A percentile compares a stretch with the other conserved stretches of the same genome.
phyloP scores from a whole-genome alignment of 2,329 filamentous ascomycete genomes.

The Cladorrhinum sp. region DNA sequence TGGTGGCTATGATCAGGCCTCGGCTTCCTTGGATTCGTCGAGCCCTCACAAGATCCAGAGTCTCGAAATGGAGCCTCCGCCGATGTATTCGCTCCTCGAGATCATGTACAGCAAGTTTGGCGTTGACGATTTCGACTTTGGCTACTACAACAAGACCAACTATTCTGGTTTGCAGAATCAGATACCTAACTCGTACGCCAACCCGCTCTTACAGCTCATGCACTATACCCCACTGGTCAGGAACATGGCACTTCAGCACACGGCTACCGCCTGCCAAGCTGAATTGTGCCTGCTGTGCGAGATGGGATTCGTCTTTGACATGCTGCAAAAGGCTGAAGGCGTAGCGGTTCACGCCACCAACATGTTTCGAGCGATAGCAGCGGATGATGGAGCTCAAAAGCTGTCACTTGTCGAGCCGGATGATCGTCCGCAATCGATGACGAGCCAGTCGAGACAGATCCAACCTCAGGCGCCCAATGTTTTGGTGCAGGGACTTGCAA shows the following conservation, averaged over 20 bases:
- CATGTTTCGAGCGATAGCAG: slow-evolving; percentile 82
- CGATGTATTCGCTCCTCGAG: slow-evolving; percentile 89
- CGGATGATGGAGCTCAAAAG: slow-evolving; percentile 64
- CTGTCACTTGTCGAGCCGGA: not conserved
- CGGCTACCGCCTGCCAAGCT: slow-evolving; percentile 76
- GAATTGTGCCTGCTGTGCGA: slow-evolving; percentile 90
- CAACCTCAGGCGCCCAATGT: slow-evolving; percentile 61
- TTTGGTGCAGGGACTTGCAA: slow-evolving; percentile 81
- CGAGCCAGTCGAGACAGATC: slow-evolving; percentile 73
- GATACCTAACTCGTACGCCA: slow-evolving; percentile 95
- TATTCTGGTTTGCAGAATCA: slow-evolving; percentile 95
- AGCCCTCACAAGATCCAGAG: slow-evolving; percentile 66
- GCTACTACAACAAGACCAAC: slow-evolving; percentile 89
- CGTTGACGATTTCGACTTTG: slow-evolving; percentile 98
- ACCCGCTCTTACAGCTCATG: slow-evolving; percentile 84
- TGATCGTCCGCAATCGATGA: slow-evolving; percentile 23
- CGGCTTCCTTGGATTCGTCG: slow-evolving; percentile 45
- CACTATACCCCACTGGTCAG: slow-evolving; percentile 85
- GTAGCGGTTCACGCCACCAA: slow-evolving; percentile 97
- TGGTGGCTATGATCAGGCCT: slow-evolving; percentile 38
- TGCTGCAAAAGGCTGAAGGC: slow-evolving; percentile 93
- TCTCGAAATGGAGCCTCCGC: slow-evolving; percentile 75
- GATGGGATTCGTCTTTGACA: slow-evolving; percentile 92
- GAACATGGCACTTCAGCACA: slow-evolving; percentile 85
- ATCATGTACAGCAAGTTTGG: slow-evolving; percentile 99